phyloP scores from a whole-genome alignment of 768 basidiomycete genomes.

The Leccinum arenicola region DNA sequence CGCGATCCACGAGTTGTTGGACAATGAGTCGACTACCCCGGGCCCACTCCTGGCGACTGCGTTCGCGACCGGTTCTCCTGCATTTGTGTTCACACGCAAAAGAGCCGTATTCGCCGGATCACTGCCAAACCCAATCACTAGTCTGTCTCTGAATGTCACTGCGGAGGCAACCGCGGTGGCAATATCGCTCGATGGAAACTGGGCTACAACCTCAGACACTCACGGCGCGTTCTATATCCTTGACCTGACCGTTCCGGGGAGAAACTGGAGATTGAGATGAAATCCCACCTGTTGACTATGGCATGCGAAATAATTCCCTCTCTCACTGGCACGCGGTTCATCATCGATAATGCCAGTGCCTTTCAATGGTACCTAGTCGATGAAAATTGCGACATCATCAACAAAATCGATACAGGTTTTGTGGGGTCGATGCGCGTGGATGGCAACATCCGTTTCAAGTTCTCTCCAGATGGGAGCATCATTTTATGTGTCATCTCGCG shows the following conservation, averaged over 20 bases:
- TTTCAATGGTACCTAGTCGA: conserved; percentile 2
- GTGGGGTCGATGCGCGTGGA: not conserved
- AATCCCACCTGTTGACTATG: not conserved
- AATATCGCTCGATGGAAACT: conserved; percentile 21
- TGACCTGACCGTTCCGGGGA: not conserved
- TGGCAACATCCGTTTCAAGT: not conserved
- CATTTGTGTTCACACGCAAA: conserved; percentile 1
- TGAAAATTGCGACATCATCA: not conserved
- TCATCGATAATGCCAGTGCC: not conserved
- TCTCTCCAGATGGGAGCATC: conserved; percentile 14
- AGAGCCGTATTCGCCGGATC: not conserved
- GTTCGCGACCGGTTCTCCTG: conserved; percentile 1
- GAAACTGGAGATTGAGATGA: not conserved
- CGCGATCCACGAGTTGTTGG: not conserved
- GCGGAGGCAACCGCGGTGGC: not conserved
- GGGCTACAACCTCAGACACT: conserved; percentile 8
- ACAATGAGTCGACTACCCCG: not conserved
- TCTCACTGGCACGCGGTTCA: conserved; percentile 8
- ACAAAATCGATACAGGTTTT: conserved; percentile 10
- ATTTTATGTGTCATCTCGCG: conserved; percentile 2
- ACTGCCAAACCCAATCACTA: not conserved
- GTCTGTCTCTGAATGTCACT: not conserved
- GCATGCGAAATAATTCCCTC: not conserved
- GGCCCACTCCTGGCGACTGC: not conserved
- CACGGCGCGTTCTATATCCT: conserved; percentile 9